These are phyloP conservation scores for Mycena olivaceomarginata DNA, from an alignment of 768 basidiomycete species.

Conservation along the genomic window DNA sequence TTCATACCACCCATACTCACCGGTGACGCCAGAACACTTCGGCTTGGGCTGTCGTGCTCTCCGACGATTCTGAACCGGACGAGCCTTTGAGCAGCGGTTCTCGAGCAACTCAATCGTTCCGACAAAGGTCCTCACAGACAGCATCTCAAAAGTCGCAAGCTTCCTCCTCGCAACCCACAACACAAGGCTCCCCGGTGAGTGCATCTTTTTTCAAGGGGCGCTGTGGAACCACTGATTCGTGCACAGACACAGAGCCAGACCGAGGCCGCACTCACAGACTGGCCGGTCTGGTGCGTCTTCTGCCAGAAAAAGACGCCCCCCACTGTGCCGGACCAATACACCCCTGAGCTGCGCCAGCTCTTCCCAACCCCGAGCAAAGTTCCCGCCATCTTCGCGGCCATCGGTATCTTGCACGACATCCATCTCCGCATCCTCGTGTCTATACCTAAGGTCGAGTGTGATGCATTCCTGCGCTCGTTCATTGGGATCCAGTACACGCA, in stretches of 20 bases:
- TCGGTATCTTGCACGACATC: slow-evolving; percentile 33
- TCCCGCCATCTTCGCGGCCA: neutral
- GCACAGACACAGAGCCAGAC: neutral
- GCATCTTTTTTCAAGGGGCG: neutral
- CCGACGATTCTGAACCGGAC: neutral
- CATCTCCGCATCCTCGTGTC: slow-evolving; percentile 22
- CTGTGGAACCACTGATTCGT: neutral
- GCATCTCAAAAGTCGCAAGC: neutral
- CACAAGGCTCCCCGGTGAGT: neutral
- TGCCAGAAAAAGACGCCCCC: neutral
- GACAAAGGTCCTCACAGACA: neutral
- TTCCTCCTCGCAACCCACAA: neutral
- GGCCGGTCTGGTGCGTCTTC: slow-evolving; percentile 25
- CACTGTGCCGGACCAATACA: slow-evolving; percentile 4
- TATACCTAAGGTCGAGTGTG: neutral
- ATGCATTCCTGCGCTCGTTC: slow-evolving; percentile 2
- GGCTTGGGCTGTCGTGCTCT: neutral
- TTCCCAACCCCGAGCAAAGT: slow-evolving; percentile 1
- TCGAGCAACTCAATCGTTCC: neutral
- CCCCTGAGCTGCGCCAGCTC: slow-evolving; percentile 5
- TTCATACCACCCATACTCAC: neutral
- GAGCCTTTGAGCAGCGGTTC: neutral
- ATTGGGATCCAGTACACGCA: neutral
- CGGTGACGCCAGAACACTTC: neutral
- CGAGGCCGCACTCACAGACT: neutral